phyloP scores from a whole-genome alignment of 202 grass and related monocot species.

The Elaeis oleifera region DNA sequence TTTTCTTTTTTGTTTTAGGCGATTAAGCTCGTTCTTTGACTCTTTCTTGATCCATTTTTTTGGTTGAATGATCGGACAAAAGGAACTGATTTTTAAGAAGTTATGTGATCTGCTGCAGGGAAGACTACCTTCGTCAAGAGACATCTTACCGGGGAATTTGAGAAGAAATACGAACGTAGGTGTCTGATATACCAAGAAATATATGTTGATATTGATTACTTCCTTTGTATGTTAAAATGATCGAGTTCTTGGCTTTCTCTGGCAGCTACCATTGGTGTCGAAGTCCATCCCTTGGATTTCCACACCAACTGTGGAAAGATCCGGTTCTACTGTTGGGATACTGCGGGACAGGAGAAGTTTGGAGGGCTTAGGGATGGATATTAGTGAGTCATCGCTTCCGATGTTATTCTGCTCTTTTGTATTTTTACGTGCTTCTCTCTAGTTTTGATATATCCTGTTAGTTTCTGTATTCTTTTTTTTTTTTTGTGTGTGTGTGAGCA shows the following conservation, averaged over 20 bases:
- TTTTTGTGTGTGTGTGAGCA: no score
- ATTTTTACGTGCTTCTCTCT: no score
- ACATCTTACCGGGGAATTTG: conserved; percentile 12
- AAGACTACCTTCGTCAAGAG: conserved; percentile 9
- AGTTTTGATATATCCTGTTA: no score
- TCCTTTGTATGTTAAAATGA: neutral
- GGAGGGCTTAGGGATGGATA: conserved; percentile 10
- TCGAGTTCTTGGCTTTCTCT: neutral
- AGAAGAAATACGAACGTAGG: conserved; percentile 12
- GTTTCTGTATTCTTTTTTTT: no score
- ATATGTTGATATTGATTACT: neutral
- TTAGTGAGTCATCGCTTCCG: neutral
- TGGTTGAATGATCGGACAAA: no score
- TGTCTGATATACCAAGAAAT: neutral
- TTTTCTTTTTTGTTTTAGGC: neutral
- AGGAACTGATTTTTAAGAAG: no score
- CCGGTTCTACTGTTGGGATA: conserved; percentile 14
- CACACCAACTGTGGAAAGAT: conserved; percentile 11
- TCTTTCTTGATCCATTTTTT: no score
- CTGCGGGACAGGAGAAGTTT: conserved; percentile 12
- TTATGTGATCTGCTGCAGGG: neutral
- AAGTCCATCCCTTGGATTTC: conserved; percentile 14
- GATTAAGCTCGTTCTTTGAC: no score
- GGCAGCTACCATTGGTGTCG: conserved; percentile 9
- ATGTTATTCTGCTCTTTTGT: neutral